Evolutionary conservation across 1,284 basidiomycete genomes (phyloP), one percentile per base, ranked within the genome.

Genomic region (Cryptococcus maquisensis): DNA sequence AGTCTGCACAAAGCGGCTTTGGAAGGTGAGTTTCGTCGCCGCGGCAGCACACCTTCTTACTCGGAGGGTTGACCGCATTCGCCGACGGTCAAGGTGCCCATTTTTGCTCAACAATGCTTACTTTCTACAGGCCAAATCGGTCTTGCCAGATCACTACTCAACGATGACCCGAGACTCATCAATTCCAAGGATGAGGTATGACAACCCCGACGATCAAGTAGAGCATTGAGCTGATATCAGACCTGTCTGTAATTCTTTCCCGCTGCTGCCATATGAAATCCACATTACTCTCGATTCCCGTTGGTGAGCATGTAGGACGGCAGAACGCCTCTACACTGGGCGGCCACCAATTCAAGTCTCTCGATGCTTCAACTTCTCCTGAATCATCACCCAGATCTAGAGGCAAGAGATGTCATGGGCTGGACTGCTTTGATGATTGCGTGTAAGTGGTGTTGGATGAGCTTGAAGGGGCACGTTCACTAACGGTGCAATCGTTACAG

Each of bases 351-450:
- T 10, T 83, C 67, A 9, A 83, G 85, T 40, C 76, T 85, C 42
- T 84, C 87, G 47, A 85, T 90, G 58, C 80, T 79, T 6, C 82
- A 85, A 57, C 86, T 86, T 63, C 79, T 96, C 53, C 79, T 95
- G 58, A 84, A 85, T 66, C 81, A 85, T 59, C 82, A 84, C 26
- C 71, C 73, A 13, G 84, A 90, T 55, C 80, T 93, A 28, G 83
- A 90, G 71, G 82, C 81, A 50, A 73, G 78, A 39, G 93, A 96
- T 74, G 80, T 74, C 47, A 82, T 83, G 62, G 87, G 90, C 26
- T 95, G 90, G 88, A 89, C 90, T 20, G 80, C 92, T 13, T 79
- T 97, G 26, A 90, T 95, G 71, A 87, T 91, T 61, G 88, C 93
- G 55, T 84, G 92, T 90, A 72, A 32, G 28, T 32, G 10, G 28